Percentiles rank a stretch among this genome's conserved stretches.
These are phyloP conservation scores for Lignosus rhinocerotis DNA, from an alignment of 1,284 basidiomycete genomes.

Conservation along the genomic window DNA sequence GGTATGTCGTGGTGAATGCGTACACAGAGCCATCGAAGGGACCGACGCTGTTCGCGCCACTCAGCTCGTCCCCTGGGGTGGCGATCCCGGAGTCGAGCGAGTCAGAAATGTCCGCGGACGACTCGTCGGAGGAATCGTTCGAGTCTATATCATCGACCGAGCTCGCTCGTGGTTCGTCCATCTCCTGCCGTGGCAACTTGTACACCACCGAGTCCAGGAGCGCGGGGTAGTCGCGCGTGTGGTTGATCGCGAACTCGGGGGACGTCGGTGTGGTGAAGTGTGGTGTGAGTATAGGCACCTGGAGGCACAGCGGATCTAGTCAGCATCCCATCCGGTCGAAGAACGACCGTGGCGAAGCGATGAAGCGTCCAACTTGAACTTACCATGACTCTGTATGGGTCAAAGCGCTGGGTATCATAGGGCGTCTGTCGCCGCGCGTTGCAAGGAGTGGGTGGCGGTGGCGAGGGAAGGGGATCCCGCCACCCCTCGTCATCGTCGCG, in stretches of 20 bases:
- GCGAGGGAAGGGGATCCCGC: constrained; percentile 3
- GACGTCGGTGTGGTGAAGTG: constrained; percentile 5
- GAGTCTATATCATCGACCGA: constrained; percentile 6
- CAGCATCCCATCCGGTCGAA: too few relatives aligned
- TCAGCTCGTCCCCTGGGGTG: constrained; percentile 2
- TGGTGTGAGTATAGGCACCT: constrained; percentile 2
- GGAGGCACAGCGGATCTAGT: background rate
- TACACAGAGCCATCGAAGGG: background rate
- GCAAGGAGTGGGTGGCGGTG: constrained; percentile 10
- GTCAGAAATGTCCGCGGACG: background rate
- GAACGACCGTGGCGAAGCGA: background rate
- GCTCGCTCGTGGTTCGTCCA: background rate
- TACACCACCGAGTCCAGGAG: constrained; percentile 7
- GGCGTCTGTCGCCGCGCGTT: background rate
- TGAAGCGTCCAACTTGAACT: background rate
- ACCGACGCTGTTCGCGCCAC: background rate
- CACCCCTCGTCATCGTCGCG: constrained; percentile 3
- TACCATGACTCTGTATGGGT: constrained; percentile 9
- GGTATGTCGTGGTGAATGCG: background rate
- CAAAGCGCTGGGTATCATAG: constrained; percentile 11
- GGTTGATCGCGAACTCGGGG: background rate
- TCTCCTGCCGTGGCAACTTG: background rate
- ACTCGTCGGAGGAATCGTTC: background rate
- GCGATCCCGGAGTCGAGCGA: background rate
- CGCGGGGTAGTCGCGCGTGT: background rate